Evolutionary conservation across 2,329 filamentous ascomycete species (phyloP).

Genomic region (Truncatella angustata): DNA sequence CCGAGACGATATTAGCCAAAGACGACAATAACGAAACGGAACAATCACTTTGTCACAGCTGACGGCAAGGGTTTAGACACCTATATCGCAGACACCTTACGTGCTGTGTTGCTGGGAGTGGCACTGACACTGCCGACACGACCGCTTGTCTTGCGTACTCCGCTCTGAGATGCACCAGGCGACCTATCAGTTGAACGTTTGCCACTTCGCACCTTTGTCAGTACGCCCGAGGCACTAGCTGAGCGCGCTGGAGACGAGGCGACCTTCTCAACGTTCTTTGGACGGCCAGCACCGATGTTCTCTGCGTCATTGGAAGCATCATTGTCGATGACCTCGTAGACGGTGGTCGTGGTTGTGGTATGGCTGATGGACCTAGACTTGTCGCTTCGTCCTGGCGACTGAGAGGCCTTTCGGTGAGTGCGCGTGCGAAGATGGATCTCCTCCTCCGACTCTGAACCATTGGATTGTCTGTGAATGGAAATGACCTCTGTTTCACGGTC

Average conservation of each 20-base stretch:
- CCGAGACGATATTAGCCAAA: conserved; percentile 12
- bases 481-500: conserved; percentile 60
- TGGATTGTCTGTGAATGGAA: conserved; percentile 59
- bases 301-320: conserved; percentile 69
- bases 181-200: conserved; percentile 50
- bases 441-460: conserved; percentile 73
- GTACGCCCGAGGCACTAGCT: conserved; percentile 51
- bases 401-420: conserved; percentile 63
- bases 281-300: conserved; percentile 62
- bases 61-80: conserved; percentile 15
- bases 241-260: conserved; percentile 43
- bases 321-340: conserved; percentile 63
- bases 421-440: conserved; percentile 77
- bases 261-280: conserved; percentile 55
- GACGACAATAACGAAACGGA: conserved; percentile 18
- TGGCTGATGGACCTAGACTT: conserved; percentile 73
- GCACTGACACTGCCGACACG: conserved; percentile 58
- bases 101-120: conserved; percentile 40
- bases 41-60: conserved; percentile 15
- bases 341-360: conserved; percentile 70
- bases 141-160: conserved; percentile 65
- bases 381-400: conserved; percentile 59
- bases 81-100: conserved; percentile 53
- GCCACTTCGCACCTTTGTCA: conserved; percentile 65
- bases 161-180: conserved; percentile 44